These are phyloP conservation scores for Podospora fimiseda DNA, from an alignment of 495 filamentous ascomycete genomes.

Conservation along the genomic window DNA sequence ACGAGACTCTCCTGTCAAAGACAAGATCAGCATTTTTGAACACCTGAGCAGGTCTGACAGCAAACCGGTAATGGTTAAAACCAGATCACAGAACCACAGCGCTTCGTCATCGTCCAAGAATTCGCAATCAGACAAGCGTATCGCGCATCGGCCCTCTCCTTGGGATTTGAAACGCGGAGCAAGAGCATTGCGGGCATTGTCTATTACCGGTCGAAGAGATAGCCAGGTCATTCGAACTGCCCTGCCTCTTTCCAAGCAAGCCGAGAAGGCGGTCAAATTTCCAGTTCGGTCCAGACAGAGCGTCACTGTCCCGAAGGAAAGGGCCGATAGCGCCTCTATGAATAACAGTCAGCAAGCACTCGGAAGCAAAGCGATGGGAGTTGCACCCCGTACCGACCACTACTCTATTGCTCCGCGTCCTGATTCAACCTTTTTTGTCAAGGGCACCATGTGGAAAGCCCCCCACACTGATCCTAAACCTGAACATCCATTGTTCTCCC, in stretches of 20 bases:
- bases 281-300: neutral
- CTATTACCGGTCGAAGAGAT: conserved; percentile 3
- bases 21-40: conserved; percentile 33
- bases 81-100: conserved; percentile 7
- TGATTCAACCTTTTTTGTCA: conserved; percentile 10
- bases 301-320: neutral
- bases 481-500: neutral
- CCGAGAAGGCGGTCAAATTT: neutral
- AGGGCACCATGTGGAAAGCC: conserved; percentile 6
- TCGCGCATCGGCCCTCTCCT: too few species aligned
- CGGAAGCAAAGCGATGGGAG: neutral
- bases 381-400: neutral
- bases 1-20: conserved; percentile 31
- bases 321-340: neutral
- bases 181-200: conserved; percentile 17
- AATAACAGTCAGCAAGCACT: neutral
- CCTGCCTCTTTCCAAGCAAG: neutral
- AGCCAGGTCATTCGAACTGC: neutral
- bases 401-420: conserved; percentile 6
- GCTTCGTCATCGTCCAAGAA: conserved; percentile 4
- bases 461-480: conserved; percentile 2
- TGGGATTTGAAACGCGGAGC: conserved; percentile 12
- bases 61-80: conserved; percentile 2
- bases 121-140: neutral
- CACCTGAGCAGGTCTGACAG: conserved; percentile 14